Evolutionary conservation across 2,329 filamentous ascomycete species (phyloP), one percentile per base, ranked within the genome.

Genomic region (Incumbomyces delicatus): DNA sequence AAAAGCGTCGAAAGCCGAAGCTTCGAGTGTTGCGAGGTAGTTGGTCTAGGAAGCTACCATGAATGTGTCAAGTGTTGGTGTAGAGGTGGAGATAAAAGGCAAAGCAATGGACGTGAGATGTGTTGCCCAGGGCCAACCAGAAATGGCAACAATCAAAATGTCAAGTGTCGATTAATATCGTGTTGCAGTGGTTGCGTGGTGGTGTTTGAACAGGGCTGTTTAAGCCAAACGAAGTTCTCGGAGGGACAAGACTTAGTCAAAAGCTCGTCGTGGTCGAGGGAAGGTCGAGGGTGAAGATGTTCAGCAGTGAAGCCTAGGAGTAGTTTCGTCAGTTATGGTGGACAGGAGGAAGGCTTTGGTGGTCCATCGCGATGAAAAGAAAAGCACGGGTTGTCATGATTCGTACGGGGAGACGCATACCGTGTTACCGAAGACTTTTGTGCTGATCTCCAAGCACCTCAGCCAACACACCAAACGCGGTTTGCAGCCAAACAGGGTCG

Each of bases 241-340:
- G 11, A 20, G 16, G 61, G 68, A 71, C 68, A 67, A 71, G 63
- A 67, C 68, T 71, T 71, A 71, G 67, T 70, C 65, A 71, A 71
- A 71, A 71, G 68, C 67, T 71, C 68, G 68, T 67, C 56, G 14
- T 16, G 14, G 12, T 30, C 17, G 22, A 17, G 22, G 30, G 13
- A 17, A 18, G 12, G 29, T 30, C 5, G 22, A 30, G 17, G 27
- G 31, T 31, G 32, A 22, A 14, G 3, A 18, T 32, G 16, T 44
- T 18, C 32, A 36, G 41, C 32, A 32, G 41, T 35, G 18, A 27
- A 32, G 41, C 41, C 41, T 44, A 16, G 11, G 22, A 27, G 16
- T 17, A 27, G 27, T 3, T 18, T 29, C 13, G 41, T 44, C 41
- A 44, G 41, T 22, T 13, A 20, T 14, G 34, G 41, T 27, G 22